A percentile compares a stretch with the other conserved stretches of the same genome.
phyloP scores from a whole-genome alignment of 164 flowering plant genomes.

The Protea cynaroides region DNA sequence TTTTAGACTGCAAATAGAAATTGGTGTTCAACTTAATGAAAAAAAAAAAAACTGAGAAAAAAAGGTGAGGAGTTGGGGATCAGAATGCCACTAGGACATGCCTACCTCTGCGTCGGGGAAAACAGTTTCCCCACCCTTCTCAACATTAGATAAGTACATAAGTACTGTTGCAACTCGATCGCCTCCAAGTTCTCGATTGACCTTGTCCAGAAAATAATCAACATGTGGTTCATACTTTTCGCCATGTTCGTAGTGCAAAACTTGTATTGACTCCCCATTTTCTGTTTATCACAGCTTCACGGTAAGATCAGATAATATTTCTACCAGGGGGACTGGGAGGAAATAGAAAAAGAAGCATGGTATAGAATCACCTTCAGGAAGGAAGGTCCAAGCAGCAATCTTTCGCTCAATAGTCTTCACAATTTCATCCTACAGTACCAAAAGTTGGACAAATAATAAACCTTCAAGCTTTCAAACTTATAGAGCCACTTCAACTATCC shows the following conservation, averaged over 20 bases:
- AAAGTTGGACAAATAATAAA: slow-evolving; percentile 6
- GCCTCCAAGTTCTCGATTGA: slow-evolving; percentile 67
- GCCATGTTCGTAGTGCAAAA: slow-evolving; percentile 89
- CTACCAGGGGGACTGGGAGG: too few relatives aligned
- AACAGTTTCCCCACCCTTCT: slow-evolving; percentile 68
- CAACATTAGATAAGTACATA: slow-evolving; percentile 70
- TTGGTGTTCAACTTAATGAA: not conserved
- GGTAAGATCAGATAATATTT: not conserved
- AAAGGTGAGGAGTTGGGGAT: not conserved
- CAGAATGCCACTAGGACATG: not conserved
- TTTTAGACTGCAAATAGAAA: slow-evolving; percentile 31
- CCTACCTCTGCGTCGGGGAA: slow-evolving; percentile 45
- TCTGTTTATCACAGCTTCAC: slow-evolving; percentile 38
- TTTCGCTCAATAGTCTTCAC: slow-evolving; percentile 58
- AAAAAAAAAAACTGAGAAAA: not conserved
- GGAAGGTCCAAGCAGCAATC: slow-evolving; percentile 75
- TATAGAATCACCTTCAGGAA: slow-evolving; percentile 54
- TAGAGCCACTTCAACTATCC: too few relatives aligned
- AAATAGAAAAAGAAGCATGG: not conserved
- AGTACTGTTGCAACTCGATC: slow-evolving; percentile 84
- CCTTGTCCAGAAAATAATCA: slow-evolving; percentile 63
- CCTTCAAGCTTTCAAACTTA: too few relatives aligned
- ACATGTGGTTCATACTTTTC: slow-evolving; percentile 79
- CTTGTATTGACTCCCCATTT: slow-evolving; percentile 90
- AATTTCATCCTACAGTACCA: slow-evolving; percentile 42